Conservation (phyloP, 768 basidiomycete species). For the Pleurotus platypus region DNA sequence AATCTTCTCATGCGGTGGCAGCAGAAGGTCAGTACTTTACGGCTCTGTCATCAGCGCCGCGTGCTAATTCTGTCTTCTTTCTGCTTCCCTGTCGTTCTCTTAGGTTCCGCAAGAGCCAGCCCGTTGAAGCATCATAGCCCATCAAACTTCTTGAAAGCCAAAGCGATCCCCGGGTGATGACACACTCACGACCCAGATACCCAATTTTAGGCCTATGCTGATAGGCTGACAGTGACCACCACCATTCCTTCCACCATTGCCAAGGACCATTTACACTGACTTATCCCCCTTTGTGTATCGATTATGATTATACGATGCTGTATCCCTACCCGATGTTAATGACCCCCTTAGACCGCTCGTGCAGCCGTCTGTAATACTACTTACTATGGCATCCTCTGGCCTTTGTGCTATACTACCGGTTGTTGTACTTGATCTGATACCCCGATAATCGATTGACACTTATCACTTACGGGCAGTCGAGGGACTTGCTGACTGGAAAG, state of each 20-base stretch:
- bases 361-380: conserved; percentile 1
- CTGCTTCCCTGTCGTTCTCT: neutral
- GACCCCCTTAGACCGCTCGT: neutral
- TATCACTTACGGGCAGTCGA: neutral
- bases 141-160: neutral
- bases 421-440: neutral
- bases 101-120: conserved; percentile 8
- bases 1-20: conserved; percentile 22
- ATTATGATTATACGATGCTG: neutral
- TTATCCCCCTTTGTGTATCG: conserved; percentile 9
- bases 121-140: conserved; percentile 1
- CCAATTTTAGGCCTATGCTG: neutral
- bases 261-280: conserved; percentile 3
- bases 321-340: conserved; percentile 2
- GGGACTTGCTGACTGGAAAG: no score
- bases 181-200: conserved; percentile 2
- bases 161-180: neutral
- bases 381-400: neutral
- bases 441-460: conserved; percentile 3
- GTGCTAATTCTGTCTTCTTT: neutral
- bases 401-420: neutral
- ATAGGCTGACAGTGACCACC: no score
- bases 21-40: conserved; percentile 11
- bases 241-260: neutral
- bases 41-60: neutral